phyloP scores from a whole-genome alignment of 345 rosid species.

The Eucalyptus pauciflora region DNA sequence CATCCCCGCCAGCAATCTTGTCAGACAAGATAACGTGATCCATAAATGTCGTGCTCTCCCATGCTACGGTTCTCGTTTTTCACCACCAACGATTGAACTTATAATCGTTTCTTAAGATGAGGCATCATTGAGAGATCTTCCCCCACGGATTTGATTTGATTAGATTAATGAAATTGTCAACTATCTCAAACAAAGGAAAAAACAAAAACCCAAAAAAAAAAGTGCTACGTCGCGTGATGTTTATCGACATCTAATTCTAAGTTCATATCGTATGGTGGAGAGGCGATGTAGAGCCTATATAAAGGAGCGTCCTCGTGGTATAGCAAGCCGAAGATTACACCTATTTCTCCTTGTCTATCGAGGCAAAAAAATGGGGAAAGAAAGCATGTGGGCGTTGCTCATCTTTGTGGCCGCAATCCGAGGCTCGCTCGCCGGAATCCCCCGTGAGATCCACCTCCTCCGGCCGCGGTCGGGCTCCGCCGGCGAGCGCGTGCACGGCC shows the following conservation, averaged over 20 bases:
- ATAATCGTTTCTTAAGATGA: neutral
- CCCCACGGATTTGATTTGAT: neutral
- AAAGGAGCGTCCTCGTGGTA: neutral
- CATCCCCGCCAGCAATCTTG: neutral
- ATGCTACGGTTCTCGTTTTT: neutral
- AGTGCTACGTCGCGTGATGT: neutral
- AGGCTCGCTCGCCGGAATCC: neutral
- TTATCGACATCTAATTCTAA: neutral
- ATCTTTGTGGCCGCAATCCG: neutral
- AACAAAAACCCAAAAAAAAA: neutral
- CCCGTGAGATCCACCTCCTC: conserved; percentile 24
- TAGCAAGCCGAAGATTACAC: neutral
- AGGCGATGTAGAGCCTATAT: neutral
- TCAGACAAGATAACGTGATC: neutral
- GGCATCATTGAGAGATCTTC: neutral
- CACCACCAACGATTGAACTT: neutral
- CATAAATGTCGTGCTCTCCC: neutral
- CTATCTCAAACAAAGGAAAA: neutral
- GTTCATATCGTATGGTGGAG: neutral
- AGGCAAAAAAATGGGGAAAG: neutral
- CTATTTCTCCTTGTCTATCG: neutral
- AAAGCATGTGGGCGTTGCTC: neutral
- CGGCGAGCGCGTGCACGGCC: neutral
- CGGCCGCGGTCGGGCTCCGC: conserved; percentile 17
- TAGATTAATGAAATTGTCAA: neutral